Evolutionary conservation across 345 rosid genomes (phyloP), one percentile per base, ranked within the genome.

Genomic region (Salix viminalis): DNA sequence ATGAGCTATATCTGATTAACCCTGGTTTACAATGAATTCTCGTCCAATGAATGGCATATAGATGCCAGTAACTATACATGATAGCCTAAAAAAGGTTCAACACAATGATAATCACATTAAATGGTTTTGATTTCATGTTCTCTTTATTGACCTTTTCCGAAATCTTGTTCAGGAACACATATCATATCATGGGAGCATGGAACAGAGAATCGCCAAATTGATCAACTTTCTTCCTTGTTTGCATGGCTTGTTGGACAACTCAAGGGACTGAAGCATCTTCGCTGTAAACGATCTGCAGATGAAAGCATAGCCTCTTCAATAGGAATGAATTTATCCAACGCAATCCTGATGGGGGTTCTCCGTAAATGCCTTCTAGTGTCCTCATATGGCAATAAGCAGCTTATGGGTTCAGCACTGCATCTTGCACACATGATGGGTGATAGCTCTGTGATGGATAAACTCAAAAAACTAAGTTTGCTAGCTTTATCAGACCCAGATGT

Each of bases 181-280:
- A 70, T 65, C 66, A 23, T 48, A 5, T 64, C 81, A 21, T 77
- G 81, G 71, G 89, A 83, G 82, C 71, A 78, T 56, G 52, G 37
- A 12, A 70, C 69, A 70, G 85, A 80, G 79, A 79, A 83, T 75
- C 60, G 64, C 65, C 85, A 80, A 79, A 79, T 80, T 72, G 85
- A 86, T 69, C 79, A 72, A 70, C 86, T 90, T 76, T 88, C 87
- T 73, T 78, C 69, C 79, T 75, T 93, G 85, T 89, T 92, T 86
- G 82, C 87, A 37, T 92, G 96, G 94, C 89, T 93, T 50, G 90
- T 91, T 76, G 81, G 83, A 76, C 88, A 80, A 74, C 79, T 89
- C 74, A 78, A 80, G 85, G 84, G 73, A 73, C 79, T 85, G 71
- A 87, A 89, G 80, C 83, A 79, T 76, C 72, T 79, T 42, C 50